phyloP scores from a whole-genome alignment of 129 eudicot genomes.

The Flaveria bidentis region DNA sequence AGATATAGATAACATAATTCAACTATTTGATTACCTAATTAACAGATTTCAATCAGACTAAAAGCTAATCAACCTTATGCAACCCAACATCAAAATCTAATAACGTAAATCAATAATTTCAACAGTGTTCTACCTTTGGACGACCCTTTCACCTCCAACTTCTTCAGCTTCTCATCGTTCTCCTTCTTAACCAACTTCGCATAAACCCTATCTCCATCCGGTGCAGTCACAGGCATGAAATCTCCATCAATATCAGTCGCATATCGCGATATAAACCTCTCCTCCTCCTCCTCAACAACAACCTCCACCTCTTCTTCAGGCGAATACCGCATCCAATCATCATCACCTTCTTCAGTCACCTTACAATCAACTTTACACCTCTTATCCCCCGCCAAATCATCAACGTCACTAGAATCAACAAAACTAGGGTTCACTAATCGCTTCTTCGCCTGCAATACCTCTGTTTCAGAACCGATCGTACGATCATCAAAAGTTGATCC shows the following conservation, averaged over 20 bases:
- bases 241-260: constrained; percentile 84
- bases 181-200: constrained; percentile 56
- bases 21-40: neutral
- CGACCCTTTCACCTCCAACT: constrained; percentile 38
- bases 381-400: constrained; percentile 29
- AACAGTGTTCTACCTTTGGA: constrained; percentile 49
- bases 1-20: constrained; percentile 8
- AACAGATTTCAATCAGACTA: neutral
- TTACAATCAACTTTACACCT: constrained; percentile 38
- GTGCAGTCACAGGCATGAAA: constrained; percentile 82
- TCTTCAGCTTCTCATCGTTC: constrained; percentile 37
- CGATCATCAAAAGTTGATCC: constrained; percentile 29
- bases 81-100: neutral
- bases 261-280: constrained; percentile 57
- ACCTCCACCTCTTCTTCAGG: constrained; percentile 25
- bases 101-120: neutral
- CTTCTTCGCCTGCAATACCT: constrained; percentile 38
- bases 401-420: neutral
- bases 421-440: constrained; percentile 36
- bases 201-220: constrained; percentile 86
- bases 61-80: neutral
- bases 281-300: constrained; percentile 40
- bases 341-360: constrained; percentile 28
- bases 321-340: constrained; percentile 58
- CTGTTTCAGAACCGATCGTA: constrained; percentile 9